Percentiles rank a stretch among this genome's conserved stretches.
Evolutionary conservation across 2,329 filamentous ascomycete genomes (phyloP).

Genomic region (Colletotrichum spaethianum): DNA sequence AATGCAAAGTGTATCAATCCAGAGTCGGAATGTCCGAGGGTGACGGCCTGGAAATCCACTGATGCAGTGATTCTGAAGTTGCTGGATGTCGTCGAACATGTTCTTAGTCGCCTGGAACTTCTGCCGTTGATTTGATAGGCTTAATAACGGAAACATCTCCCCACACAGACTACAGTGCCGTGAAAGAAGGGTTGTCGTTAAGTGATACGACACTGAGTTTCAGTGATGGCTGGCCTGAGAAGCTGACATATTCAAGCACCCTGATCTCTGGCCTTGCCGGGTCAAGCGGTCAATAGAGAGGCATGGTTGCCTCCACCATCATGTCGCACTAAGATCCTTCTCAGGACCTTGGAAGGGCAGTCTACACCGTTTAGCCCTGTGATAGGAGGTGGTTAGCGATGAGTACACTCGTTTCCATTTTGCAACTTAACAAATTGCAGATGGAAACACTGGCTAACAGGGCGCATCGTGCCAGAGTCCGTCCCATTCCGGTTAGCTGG

Average conservation of each 20-base stretch:
- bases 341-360: background rate
- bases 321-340: no score
- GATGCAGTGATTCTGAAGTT: constrained; percentile 2
- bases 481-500: background rate
- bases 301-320: background rate
- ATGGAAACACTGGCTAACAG: background rate
- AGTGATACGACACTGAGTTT: constrained; percentile 1
- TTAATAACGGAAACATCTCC: background rate
- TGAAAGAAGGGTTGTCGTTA: background rate
- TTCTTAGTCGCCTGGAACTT: background rate
- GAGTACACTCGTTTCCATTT: background rate
- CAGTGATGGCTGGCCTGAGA: background rate
- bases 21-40: background rate
- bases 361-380: background rate
- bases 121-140: background rate
- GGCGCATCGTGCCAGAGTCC: background rate
- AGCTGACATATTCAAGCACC: constrained; percentile 9
- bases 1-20: background rate
- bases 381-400: background rate
- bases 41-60: background rate
- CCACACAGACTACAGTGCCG: constrained; percentile 1
- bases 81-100: background rate
- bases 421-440: background rate
- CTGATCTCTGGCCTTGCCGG: background rate
- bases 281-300: background rate